phyloP scores from a whole-genome alignment of 2,329 filamentous ascomycete species.

The Endocalyx cinctus region DNA sequence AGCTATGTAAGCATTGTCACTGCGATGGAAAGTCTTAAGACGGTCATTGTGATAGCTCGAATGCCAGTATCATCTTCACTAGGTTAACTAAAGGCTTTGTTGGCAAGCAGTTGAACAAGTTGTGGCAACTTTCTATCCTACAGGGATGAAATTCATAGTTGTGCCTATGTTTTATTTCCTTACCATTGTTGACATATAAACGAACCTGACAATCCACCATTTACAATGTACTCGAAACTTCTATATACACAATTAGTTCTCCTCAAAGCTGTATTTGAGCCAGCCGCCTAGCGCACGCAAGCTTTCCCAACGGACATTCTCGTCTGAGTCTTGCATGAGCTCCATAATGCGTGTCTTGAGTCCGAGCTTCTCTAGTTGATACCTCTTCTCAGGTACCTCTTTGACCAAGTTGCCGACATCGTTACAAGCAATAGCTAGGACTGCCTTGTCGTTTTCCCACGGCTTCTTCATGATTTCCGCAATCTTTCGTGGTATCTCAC shows the following conservation, averaged over 20 bases:
- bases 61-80: too few species aligned
- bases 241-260: conserved; percentile 14
- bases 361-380: conserved; percentile 75
- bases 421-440: conserved; percentile 88
- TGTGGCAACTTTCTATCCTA: too few species aligned
- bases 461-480: conserved; percentile 73
- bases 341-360: conserved; percentile 88
- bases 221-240: too few species aligned
- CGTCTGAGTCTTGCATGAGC: conserved; percentile 84
- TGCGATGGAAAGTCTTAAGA: too few species aligned
- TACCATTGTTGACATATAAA: too few species aligned
- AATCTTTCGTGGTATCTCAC: conserved; percentile 71
- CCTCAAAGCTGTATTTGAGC: conserved; percentile 61
- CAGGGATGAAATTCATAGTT: too few species aligned
- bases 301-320: conserved; percentile 89
- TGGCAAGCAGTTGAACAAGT: too few species aligned
- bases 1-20: too few species aligned
- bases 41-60: too few species aligned
- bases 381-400: conserved; percentile 80
- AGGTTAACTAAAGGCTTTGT: too few species aligned
- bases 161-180: too few species aligned
- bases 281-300: conserved; percentile 70
- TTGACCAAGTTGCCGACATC: conserved; percentile 86
- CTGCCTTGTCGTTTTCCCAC: conserved; percentile 80
- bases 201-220: too few species aligned